Evolutionary conservation across 345 rosid species (phyloP), one percentile per base, ranked within the genome.

Genomic region (Eucalyptus decipiens): DNA sequence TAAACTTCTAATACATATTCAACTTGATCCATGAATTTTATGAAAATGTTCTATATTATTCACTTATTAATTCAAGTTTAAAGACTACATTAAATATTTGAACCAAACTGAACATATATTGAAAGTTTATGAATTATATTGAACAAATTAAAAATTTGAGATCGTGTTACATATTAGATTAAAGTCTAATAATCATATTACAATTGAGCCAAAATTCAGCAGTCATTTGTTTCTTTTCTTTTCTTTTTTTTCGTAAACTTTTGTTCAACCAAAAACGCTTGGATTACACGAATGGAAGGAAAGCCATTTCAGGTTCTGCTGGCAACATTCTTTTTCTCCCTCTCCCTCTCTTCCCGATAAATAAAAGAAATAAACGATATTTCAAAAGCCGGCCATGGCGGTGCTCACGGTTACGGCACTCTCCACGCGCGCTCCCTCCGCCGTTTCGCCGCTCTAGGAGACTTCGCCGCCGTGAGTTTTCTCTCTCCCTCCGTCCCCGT

Each of bases 151-250:
- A 60, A 60, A 60, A 0, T 60, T 28, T 28, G 32, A 3, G 2
- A 60, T 0, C 1, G 1, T 0, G 0, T 28, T 60, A 0, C 1
- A 11, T 12, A 60, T 28, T 9, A 11, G 0, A 26, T 26, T 56
- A 56, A 56, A 11, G 0, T 52, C 4, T 19, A 52, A 18, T 8
- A 10, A 52, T 6, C 58, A 52, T 4, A 1, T 21, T 54, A 8
- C 11, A 54, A 56, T 9, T 26, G 3, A 58, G n/a, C 3, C 67
- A 58, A 58, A 58, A 26, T 60, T 11, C 4, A 60, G 7, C 0
- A 15, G 12, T 5, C 3, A 11, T 58, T 26, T 26, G 28, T 26
- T 6, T 58, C n/a, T 24, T 26, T 3, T 1, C 60, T 56, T 45
- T 10, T 58, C 2, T 49, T 5, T 50, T 50, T 3, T 6, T 58